Percentiles rank a stretch among this genome's conserved stretches.
Conservation (phyloP, 148 eudicot genomes). For the Chenopodium quinoa region DNA sequence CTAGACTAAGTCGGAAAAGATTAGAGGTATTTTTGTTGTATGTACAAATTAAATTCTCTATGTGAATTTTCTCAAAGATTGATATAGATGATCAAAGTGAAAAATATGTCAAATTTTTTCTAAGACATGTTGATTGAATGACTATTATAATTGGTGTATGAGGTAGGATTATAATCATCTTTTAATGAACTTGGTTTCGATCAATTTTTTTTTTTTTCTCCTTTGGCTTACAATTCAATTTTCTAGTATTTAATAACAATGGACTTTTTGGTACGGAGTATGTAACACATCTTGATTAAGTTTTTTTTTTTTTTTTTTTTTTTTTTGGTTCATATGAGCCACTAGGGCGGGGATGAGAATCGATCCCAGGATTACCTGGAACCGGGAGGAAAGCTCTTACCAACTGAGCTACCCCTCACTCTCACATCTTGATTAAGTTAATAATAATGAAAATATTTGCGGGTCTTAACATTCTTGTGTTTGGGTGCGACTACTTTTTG, state of each 20-base stretch:
- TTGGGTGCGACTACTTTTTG: background rate
- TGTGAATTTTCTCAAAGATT: constrained; percentile 4
- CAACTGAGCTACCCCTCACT: no score
- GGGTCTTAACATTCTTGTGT: background rate
- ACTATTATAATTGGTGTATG: background rate
- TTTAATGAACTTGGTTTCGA: background rate
- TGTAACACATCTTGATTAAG: no score
- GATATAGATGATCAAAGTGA: background rate
- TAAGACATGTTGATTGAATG: constrained; percentile 1
- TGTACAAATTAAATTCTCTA: constrained; percentile 3
- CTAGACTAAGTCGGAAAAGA: background rate
- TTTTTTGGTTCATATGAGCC: no score
- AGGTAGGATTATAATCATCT: background rate
- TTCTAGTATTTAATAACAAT: no score
- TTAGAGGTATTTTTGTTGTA: background rate
- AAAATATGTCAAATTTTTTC: background rate
- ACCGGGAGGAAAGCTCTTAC: no score
- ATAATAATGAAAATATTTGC: no score
- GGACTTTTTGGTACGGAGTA: no score
- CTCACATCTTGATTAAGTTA: no score
- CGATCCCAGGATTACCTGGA: no score
- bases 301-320: no score
- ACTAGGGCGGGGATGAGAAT: no score
- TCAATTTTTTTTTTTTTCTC: background rate
- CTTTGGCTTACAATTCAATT: background rate